phyloP scores from a whole-genome alignment of 1,284 basidiomycete genomes.

The Cryptococcus amylolentus region DNA sequence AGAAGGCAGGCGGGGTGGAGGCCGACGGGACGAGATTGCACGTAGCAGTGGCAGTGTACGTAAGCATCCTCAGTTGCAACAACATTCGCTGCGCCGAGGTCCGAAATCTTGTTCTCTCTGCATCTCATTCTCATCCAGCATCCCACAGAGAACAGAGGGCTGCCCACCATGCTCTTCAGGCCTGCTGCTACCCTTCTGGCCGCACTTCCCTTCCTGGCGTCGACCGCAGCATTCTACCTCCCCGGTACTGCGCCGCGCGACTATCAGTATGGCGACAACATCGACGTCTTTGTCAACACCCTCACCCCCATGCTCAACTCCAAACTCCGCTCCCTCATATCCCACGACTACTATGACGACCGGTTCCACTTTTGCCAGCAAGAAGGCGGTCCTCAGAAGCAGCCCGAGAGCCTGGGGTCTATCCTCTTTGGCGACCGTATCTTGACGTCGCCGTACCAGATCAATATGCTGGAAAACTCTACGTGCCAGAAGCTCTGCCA shows the following conservation, averaged over 20 bases:
- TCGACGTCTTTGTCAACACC: constrained; percentile 73
- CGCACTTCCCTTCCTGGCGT: constrained; percentile 8
- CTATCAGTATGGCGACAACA: constrained; percentile 65
- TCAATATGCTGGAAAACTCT: constrained; percentile 48
- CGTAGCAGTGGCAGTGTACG: too few relatives aligned
- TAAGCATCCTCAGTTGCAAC: too few relatives aligned
- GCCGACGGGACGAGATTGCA: too few relatives aligned
- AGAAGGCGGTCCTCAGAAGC: constrained; percentile 66
- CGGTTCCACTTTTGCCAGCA: constrained; percentile 86
- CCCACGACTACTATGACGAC: constrained; percentile 36
- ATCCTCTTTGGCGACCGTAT: constrained; percentile 96
- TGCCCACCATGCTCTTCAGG: constrained; percentile 14
- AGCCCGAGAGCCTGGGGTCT: constrained; percentile 85
- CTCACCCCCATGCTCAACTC: constrained; percentile 81
- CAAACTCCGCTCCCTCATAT: constrained; percentile 59
- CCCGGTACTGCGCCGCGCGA: constrained; percentile 74
- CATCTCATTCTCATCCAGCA: not conserved
- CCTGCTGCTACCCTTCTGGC: constrained; percentile 10
- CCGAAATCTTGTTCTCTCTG: too few relatives aligned
- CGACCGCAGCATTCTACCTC: constrained; percentile 61
- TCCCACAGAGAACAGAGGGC: not conserved
- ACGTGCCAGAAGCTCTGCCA: constrained; percentile 77
- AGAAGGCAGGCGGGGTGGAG: too few relatives aligned
- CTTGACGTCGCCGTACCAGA: constrained; percentile 80
- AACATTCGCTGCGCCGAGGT: too few relatives aligned